phyloP scores from a whole-genome alignment of 1,284 basidiomycete species.

The Schizopora paradoxa region DNA sequence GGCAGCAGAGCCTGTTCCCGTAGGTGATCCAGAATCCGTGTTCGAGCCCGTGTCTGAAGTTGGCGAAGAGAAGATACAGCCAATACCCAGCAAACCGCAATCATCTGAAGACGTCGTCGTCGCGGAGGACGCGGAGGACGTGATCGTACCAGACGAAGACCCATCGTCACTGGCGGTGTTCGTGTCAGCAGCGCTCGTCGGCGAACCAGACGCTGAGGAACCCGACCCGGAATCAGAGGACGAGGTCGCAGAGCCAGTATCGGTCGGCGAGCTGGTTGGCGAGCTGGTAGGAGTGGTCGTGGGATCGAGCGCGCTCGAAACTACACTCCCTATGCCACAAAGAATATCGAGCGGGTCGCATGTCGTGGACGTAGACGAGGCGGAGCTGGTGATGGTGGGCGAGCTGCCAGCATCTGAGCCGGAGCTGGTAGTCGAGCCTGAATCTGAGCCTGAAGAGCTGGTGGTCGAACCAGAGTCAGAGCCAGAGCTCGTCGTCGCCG shows the following conservation, averaged over 20 bases:
- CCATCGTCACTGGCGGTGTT: background rate
- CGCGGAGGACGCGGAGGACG: conserved; percentile 11
- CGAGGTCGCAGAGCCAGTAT: conserved; percentile 4
- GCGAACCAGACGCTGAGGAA: background rate
- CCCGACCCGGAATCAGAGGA: background rate
- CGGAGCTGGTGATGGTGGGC: conserved; percentile 1
- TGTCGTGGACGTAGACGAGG: background rate
- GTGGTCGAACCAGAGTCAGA: conserved; percentile 4
- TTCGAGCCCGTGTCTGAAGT: background rate
- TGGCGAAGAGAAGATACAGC: background rate
- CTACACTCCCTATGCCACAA: background rate
- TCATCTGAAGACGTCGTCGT: conserved; percentile 24
- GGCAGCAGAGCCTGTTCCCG: background rate
- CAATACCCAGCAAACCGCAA: background rate
- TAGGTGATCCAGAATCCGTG: background rate
- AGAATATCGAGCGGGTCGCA: background rate
- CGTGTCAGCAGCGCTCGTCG: background rate
- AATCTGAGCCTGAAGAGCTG: background rate
- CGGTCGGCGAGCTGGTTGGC: conserved; percentile 1
- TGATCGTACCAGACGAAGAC: background rate
- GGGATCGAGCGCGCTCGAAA: background rate
- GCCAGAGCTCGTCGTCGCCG: conserved; percentile 7
- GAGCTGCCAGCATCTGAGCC: background rate
- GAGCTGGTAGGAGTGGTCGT: background rate
- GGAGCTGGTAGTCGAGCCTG: conserved; percentile 7